Conservation (phyloP, 306 rosid species). For the Cucumis hystrix region DNA sequence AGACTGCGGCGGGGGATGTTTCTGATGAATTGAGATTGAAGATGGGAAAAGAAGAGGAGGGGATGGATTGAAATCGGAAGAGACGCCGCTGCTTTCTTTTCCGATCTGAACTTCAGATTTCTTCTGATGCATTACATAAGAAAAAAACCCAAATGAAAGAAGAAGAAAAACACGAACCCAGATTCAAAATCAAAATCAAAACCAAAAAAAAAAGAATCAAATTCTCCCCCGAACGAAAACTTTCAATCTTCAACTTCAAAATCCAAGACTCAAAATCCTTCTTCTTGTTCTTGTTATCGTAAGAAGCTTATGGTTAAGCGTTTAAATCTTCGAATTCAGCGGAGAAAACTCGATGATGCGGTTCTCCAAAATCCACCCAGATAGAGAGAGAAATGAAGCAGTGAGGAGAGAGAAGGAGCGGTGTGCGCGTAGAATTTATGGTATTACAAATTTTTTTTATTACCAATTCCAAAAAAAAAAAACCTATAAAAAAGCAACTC, state of each 20-base stretch:
- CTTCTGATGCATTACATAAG: conserved; percentile 84
- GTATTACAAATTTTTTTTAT: not conserved
- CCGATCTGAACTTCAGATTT: conserved; percentile 99
- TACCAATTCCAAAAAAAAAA: not conserved
- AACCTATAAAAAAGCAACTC: not conserved
- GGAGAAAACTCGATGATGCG: conserved; percentile 2
- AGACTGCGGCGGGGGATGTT: conserved; percentile 14
- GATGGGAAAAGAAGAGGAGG: conserved; percentile 41
- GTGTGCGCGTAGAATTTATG: conserved; percentile 4
- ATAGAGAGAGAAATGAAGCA: not conserved
- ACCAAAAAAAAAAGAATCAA: not conserved
- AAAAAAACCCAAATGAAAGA: not conserved
- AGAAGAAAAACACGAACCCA: not conserved
- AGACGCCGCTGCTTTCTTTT: conserved; percentile 98
- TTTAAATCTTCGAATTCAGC: conserved; percentile 8
- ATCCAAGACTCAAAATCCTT: not conserved
- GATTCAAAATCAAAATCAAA: not conserved
- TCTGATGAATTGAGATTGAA: conserved; percentile 23
- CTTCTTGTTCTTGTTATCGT: not conserved
- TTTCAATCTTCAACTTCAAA: not conserved
- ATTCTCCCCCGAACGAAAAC: not conserved
- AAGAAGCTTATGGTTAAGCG: not conserved
- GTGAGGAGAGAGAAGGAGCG: conserved; percentile 5
- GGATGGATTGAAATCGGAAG: conserved; percentile 95
- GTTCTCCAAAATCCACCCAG: conserved; percentile 3